Base-by-base conservation (phyloP, 257 asterid species). In the Gardenia jasminoides region DNA sequence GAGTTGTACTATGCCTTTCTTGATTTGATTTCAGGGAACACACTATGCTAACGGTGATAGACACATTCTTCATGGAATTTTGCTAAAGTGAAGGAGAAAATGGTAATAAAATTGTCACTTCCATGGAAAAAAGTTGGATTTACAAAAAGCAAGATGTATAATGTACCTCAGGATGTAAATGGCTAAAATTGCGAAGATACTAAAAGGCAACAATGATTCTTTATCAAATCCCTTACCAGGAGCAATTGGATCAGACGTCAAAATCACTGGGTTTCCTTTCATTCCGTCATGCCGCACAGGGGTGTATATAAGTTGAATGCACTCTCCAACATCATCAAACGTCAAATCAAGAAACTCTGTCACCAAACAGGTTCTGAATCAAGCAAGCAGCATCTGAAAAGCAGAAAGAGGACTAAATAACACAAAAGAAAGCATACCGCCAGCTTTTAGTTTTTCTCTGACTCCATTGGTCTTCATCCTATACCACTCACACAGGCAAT, bases 231-330 rank as follows among this genome's bases (percentile, higher is more conserved):
- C 78, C 90, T 76, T 77, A 93, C 99, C 99, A 47, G 98, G 96
- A 76, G 89, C 88, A 86, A 95, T 86, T 66, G 93, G 91, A 81
- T 68, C 19, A 78, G 99, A 93, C 69, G 87, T 50, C 80, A 93
- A 61, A 58, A 88, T 91, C 80, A 72, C 84, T 26, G 90, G 87
- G 79, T 59, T 56, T 36, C 99, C 99, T 86, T 87, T 88, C 80
- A 87, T 74, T 79, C 98, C 97, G 90, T 96, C 99, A 75, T 82
- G 87, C 70, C 97, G 92, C 76, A 92, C 93, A 20, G 99, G 99
- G 24, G 93, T 89, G 84, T 89, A 92, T 69, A 88, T 86, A 85
- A 92, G 93, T 85, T 92, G 98, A 84, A 92, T 85, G 75, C 84
- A 77, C 64, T 82, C 84, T 83, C 93, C 97, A 82, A 96, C 97